Evolutionary conservation across 73 alveolate species (phyloP), one percentile per base, ranked within the genome.

Genomic region (Loxodes magnus): DNA sequence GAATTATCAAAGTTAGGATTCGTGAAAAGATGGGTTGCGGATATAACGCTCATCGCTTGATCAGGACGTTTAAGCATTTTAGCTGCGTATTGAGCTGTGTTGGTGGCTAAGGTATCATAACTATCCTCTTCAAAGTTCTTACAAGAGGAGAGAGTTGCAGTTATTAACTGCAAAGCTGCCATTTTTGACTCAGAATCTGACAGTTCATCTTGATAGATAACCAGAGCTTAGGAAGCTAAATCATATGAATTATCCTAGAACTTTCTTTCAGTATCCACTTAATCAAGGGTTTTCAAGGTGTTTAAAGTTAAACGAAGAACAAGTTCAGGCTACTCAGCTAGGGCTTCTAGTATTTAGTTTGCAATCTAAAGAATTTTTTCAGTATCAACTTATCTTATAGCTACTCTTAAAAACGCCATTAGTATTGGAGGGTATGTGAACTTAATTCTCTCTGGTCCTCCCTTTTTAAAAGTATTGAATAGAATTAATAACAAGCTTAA

Each of bases 21-120:
- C 10, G 7, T 35, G 63, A 36, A 74, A 43, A 74, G 28, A 46
- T 50, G 67, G 36, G 51, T 44, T 19, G 72, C 43, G 37, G 30
- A 48, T 7, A 61, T 39, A 4, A 74, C 43, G 6, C 80, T 71
- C 34, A 49, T 41, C 43, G 77, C 44, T 55, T 74, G 82, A 37
- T 74, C 72, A 17, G 57, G 51, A 49, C 69, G 54, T 57, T 74
- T 66, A 31, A 67, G 22, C 24, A 62, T 43, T 22, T 41, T 56
- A 6, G 44, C 49, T 25, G 58, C 23, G 44, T 39, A 36, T 22
- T 56, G 56, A 1, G 30, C 19, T 5, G 46, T 14, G 10, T 30
- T 35, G 26, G 49, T 5, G 0, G 51, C 41, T 4, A 56, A 30
- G 20, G 43, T 23, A n/a, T 56, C 70, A 41, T 35, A 56, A 24